Evolutionary conservation across 1,284 basidiomycete species (phyloP).

Genomic region (Meira nashicola): DNA sequence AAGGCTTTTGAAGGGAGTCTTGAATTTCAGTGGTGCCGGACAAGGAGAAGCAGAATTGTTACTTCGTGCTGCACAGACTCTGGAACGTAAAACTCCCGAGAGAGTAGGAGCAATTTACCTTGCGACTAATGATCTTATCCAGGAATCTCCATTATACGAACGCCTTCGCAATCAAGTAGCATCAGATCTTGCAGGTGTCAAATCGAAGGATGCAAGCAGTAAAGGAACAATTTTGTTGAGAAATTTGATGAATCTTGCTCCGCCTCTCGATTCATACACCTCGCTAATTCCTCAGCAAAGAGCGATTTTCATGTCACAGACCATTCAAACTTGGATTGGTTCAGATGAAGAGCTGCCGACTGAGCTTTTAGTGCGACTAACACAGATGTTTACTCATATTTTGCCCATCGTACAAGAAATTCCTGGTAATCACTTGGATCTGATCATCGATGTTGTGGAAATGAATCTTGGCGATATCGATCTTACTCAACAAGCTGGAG

Average conservation of each 20-base stretch:
- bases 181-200: slow-evolving; percentile 68
- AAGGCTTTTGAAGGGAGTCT: slow-evolving; percentile 36
- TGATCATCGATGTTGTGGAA: slow-evolving; percentile 84
- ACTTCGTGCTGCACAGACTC: slow-evolving; percentile 32
- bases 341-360: slow-evolving; percentile 63
- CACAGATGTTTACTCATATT: slow-evolving; percentile 69
- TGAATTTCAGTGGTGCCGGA: slow-evolving; percentile 38
- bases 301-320: slow-evolving; percentile 82
- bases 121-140: slow-evolving; percentile 25
- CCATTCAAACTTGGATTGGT: slow-evolving; percentile 75
- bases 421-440: slow-evolving; percentile 81
- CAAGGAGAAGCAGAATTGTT: slow-evolving; percentile 34
- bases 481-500: slow-evolving; percentile 56
- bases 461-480: slow-evolving; percentile 66
- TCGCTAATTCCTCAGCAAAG: slow-evolving; percentile 76
- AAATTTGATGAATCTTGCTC: slow-evolving; percentile 70
- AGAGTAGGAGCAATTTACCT: slow-evolving; percentile 27
- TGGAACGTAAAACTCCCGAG: slow-evolving; percentile 19
- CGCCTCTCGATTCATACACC: slow-evolving; percentile 70
- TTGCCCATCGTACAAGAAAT: slow-evolving; percentile 84
- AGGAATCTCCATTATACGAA: slow-evolving; percentile 61
- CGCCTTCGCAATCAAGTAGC: slow-evolving; percentile 86
- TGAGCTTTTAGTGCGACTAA: slow-evolving; percentile 71
- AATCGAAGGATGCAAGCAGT: slow-evolving; percentile 62
- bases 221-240: slow-evolving; percentile 69